Evolutionary conservation across 805 yeast species (phyloP).

Genomic region (Metschnikowia koreensis): DNA sequence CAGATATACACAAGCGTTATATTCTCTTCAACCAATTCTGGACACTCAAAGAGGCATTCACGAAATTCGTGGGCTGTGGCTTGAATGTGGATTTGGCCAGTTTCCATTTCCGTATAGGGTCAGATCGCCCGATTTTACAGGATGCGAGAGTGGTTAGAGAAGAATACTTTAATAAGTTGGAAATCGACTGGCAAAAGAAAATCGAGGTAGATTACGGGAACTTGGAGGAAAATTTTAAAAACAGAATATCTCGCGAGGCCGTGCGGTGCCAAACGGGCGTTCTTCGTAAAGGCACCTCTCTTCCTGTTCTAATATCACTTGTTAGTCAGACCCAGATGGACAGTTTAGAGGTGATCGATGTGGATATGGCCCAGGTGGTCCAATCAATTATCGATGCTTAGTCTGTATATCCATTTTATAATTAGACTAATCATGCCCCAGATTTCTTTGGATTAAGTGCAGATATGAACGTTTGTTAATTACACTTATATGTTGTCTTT

Average conservation of each 20-base stretch:
- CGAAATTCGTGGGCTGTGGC: constrained; percentile 68
- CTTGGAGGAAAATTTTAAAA: not conserved
- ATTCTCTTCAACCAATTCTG: constrained; percentile 56
- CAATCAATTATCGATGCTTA: constrained; percentile 2
- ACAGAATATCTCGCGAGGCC: not conserved
- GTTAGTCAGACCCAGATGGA: constrained; percentile 5
- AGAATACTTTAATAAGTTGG: not conserved
- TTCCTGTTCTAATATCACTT: constrained; percentile 11
- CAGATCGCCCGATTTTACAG: not conserved
- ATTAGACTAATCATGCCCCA: not conserved
- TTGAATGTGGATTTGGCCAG: constrained; percentile 17
- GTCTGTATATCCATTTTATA: not conserved
- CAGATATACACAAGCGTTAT: constrained; percentile 20
- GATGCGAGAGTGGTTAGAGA: not conserved
- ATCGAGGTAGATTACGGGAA: constrained; percentile 7
- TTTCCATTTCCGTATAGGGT: constrained; percentile 10
- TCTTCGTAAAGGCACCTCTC: not conserved
- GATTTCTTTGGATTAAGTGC: not conserved
- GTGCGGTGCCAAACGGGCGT: constrained; percentile 8
- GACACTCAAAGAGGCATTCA: constrained; percentile 78
- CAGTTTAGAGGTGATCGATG: not conserved
- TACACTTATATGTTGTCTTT: no score
- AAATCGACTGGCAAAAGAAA: constrained; percentile 9
- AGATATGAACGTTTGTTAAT: no score
- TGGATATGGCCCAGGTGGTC: constrained; percentile 6